Evolutionary conservation across 2,329 filamentous ascomycete genomes (phyloP), one percentile per base, ranked within the genome.

Genomic region (Magnaporthiopsis incrustans): DNA sequence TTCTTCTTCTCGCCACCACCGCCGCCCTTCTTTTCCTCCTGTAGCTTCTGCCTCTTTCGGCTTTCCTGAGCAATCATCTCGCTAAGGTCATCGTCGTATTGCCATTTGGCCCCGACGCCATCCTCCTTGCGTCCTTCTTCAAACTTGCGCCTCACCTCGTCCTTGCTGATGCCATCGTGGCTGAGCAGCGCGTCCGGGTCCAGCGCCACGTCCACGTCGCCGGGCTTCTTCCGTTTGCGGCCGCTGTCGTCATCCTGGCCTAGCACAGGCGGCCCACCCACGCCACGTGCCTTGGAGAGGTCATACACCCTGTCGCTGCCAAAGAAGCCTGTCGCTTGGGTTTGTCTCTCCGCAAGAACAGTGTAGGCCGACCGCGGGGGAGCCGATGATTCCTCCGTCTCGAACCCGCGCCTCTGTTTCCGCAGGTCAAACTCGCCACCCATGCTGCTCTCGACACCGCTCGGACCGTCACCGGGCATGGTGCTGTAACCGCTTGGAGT

Each of bases 61-160:
- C 88, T 92, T 78, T 98, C 95, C 71, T 91, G 89, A 15, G 92
- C 92, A 78, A 99, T 97, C 91, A 99, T 96, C 71, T 97, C 91
- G 71, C 89, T 94, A 64, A 99, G 77, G 73, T 97, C 94, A 70
- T 98, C 94, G 74, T 96, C 91, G 76, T 83, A 81, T 65, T 86
- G 85, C 85, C 89, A 92, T 70, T 87, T 84, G 27, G 86, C 85
- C 50, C 88, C 87, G 30, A 84, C 75, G 25, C 87, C 86, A 73
- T 90, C 89, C 68, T 88, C 83, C 65, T 79, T 81, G 72, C 76
- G 85, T 73, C 80, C 89, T 81, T 79, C 86, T 65, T 98, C 93
- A 71, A 96, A 99, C 72, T 89, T 84, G 71, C 84, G 87, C 74
- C 84, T 85, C 71, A 99, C 75, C 70, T 93, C 90, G 32, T 87